Base-by-base conservation (phyloP, 129 eudicot species). In the Pulicaria dysenterica region DNA sequence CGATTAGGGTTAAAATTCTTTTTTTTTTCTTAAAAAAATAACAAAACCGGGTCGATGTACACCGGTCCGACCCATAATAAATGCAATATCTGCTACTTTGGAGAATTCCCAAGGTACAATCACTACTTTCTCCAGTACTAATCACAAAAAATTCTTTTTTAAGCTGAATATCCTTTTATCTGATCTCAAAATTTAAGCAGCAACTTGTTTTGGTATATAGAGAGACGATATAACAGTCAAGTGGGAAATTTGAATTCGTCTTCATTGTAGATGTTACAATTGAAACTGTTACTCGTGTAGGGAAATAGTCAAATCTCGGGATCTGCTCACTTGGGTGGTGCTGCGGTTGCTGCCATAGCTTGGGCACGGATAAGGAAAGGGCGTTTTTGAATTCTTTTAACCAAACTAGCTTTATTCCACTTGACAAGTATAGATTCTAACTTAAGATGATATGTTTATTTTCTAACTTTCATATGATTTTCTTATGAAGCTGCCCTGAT, bases 241-340 rank as follows among this genome's bases (percentile, higher is more conserved):
- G 5, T 31, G 37, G 46, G 77, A 58, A 72, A 45, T 59, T 9
- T 0, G 31, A 44, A 38, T 17, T 19, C 13, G 24, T 15, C 46
- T 13, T 10, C 7, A 9, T 43, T 15, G 63, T 3, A 7, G 14
- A 55, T 42, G 17, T n/a, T 56, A 37, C 64, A 39, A 49, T 38
- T 68, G 58, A 10, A 69, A 40, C 46, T 49, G 38, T 36, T 37
- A 37, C 24, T 53, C 55, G 66, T 46, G 53, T 95, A 93, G 98
- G 98, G 98, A 60, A 84, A 89, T 68, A 44, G 61, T 59, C 76
- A 64, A 80, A 62, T 93, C 19, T 89, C 96, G 4, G 98, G 96
- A 78, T 82, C 98, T 12, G 95, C 91, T 59, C 96, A 92, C 55
- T 77, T 92, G 85, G 98, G 98, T 39, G 96, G 96, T 48, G 98